Percentiles rank a stretch among this genome's conserved stretches.
These are phyloP conservation scores for Colletotrichum aenigma DNA, from an alignment of 2,329 filamentous ascomycete species.

Conservation along the genomic window DNA sequence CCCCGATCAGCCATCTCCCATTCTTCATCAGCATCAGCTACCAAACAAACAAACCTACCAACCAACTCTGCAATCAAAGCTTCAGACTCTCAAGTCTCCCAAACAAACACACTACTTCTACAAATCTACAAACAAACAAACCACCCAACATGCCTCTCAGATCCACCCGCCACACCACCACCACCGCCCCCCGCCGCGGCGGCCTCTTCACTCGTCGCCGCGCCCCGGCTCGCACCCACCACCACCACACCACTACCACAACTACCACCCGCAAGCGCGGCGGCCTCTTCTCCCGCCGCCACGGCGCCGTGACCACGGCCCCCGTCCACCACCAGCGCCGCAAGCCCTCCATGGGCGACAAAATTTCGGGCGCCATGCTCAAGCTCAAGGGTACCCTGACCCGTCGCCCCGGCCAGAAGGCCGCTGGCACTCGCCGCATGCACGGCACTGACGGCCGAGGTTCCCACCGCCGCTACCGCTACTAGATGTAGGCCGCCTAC, in stretches of 20 bases:
- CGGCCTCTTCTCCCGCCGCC: conserved; percentile 44
- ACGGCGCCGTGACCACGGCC: conserved; percentile 22
- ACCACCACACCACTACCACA: conserved; percentile 25
- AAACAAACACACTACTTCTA: neutral
- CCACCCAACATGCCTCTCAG: conserved; percentile 36
- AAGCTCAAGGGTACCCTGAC: conserved; percentile 75
- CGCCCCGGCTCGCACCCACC: conserved; percentile 23
- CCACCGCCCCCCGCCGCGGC: conserved; percentile 11
- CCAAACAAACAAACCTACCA: neutral
- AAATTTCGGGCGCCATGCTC: conserved; percentile 76
- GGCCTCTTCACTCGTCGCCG: conserved; percentile 28
- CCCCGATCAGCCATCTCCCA: neutral
- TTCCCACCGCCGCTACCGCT: conserved; percentile 38
- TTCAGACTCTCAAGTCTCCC: conserved; percentile 7
- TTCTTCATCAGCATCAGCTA: conserved; percentile 5
- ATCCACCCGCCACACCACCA: conserved; percentile 22
- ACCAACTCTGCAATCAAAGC: neutral
- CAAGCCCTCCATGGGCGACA: conserved; percentile 73
- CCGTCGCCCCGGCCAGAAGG: conserved; percentile 66
- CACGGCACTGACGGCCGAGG: conserved; percentile 75
- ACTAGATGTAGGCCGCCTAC: neutral
- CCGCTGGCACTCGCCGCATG: conserved; percentile 76
- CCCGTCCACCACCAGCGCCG: conserved; percentile 68
- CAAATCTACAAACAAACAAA: neutral
- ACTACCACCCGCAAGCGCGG: conserved; percentile 46